Evolutionary conservation across 768 basidiomycete species (phyloP), one percentile per base, ranked within the genome.

Genomic region (Hypsizygus marmoreus): DNA sequence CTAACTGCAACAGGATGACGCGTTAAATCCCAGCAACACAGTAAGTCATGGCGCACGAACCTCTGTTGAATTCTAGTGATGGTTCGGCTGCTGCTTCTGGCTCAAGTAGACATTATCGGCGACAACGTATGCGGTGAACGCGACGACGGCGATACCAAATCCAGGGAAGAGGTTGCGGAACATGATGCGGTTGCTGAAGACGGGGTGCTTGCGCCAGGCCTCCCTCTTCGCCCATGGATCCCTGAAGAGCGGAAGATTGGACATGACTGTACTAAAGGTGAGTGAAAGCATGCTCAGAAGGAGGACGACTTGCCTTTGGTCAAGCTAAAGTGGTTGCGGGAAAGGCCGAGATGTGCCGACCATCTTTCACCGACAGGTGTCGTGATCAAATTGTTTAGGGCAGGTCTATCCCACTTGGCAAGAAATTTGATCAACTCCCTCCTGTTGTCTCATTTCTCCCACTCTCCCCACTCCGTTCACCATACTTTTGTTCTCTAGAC

Each of bases 191-290:
- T 86, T 88, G 50, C 83, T 79, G 74, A 97, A 97, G 44, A 95
- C 81, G n/a, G 88, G 84, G 59, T 82, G 84, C 65, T 85, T 92
- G 59, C 94, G 79, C 93, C 92, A 97, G 29, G 91, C 90, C 56
- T 97, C 93, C 50, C 84, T 74, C 70, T 88, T 93, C 16, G 91
- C 90, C 94, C 94, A 97, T 40, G 93, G 92, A 65, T 97, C 94
- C 67, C 91, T 85, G 61, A 85, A 94, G 43, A 89, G 72, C n/a
- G 84, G 86, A 43, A 73, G 75, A 51, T 78, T 80, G 40, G 80
- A 59, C 83, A 88, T 87, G 9, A 19, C 54, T 62, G 37, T 57
- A 64, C 55, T 17, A 22, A 37, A 44, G 25, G 34, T 26, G 12
- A 41, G 51, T 58, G 35, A 35, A 41, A 39, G 48, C 23, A 41